Evolutionary conservation across 2,329 filamentous ascomycete genomes (phyloP).

Genomic region (Talaromyces albobiverticillius): DNA sequence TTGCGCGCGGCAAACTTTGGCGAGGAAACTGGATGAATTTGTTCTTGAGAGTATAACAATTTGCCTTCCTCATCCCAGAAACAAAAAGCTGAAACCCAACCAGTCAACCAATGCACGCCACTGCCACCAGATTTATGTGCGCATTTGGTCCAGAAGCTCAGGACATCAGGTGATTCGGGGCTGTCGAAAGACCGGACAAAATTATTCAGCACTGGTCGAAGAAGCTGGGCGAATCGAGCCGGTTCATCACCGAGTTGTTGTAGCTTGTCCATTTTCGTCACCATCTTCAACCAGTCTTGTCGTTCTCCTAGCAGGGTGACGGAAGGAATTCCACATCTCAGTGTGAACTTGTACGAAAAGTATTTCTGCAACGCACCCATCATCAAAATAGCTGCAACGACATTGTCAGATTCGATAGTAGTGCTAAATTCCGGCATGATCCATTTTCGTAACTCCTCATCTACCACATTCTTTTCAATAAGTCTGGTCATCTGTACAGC

Average conservation of each 20-base stretch:
- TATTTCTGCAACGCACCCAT: conserved; percentile 54
- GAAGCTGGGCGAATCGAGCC: conserved; percentile 33
- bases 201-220: conserved; percentile 45
- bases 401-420: conserved; percentile 44
- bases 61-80: not conserved
- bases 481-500: conserved; percentile 34
- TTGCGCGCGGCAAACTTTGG: not conserved
- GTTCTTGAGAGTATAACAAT: not conserved
- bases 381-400: conserved; percentile 47
- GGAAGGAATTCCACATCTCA: conserved; percentile 49
- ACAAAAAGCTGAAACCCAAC: not conserved
- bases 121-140: not conserved
- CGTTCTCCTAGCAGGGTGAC: conserved; percentile 52
- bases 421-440: conserved; percentile 54
- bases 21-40: not conserved
- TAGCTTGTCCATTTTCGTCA: conserved; percentile 44
- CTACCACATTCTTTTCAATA: conserved; percentile 43
- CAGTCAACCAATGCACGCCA: not conserved
- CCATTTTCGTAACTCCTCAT: conserved; percentile 44
- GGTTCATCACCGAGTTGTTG: conserved; percentile 46
- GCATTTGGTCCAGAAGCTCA: not conserved
- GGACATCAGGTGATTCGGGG: not conserved
- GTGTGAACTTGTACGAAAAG: conserved; percentile 35
- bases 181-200: conserved; percentile 34
- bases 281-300: conserved; percentile 46